Evolutionary conservation across 2,329 filamentous ascomycete species (phyloP), one percentile per base, ranked within the genome.

Genomic region (Colletotrichum gigasporum): DNA sequence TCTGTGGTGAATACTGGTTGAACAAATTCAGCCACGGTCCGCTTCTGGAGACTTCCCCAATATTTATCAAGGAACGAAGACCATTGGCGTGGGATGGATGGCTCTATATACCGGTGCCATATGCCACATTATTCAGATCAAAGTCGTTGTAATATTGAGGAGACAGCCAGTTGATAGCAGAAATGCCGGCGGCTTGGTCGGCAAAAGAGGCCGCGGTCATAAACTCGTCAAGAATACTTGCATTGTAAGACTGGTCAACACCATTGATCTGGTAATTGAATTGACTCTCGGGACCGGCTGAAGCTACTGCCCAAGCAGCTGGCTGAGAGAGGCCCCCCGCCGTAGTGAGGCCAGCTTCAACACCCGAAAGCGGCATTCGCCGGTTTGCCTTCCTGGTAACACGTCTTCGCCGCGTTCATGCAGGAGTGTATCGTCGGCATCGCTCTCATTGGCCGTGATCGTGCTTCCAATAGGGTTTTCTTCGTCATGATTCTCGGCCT

Each of bases 121-220:
- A 14, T 41, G 28, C 14, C 35, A n/a, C 22, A 30, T 42, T 12
- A 24, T 47, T 11, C 54, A 39, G 55, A 26, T 61, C 58, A 22
- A 32, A 18, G 12, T 39, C 35, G 18, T 30, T 41, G 5, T 60
- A 58, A 20, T 60, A 45, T 24, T 60, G 34, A 11, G 62, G 62
- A 34, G 62, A 65, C 6, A 65, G 39, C 62, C 62, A 65, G 28
- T 65, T 65, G 24, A 65, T 44, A 4, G 30, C 30, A 8, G 62
- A 65, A 41, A 63, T 10, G 4, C 54, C 61, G 14, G 37, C 14
- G 5, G 24, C 26, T 26, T 55, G 42, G 14, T 47, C 26, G 14
- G 18, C 18, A 26, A 50, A 55, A 6, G 18, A 11, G 18, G 30
- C 42, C n/a, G 14, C 16, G 7, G 22, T 20, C 4, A 26, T 28